A percentile compares a stretch with the other conserved stretches of the same genome.
phyloP scores from a whole-genome alignment of 306 rosid genomes.

The Trifolium fragiferum region DNA sequence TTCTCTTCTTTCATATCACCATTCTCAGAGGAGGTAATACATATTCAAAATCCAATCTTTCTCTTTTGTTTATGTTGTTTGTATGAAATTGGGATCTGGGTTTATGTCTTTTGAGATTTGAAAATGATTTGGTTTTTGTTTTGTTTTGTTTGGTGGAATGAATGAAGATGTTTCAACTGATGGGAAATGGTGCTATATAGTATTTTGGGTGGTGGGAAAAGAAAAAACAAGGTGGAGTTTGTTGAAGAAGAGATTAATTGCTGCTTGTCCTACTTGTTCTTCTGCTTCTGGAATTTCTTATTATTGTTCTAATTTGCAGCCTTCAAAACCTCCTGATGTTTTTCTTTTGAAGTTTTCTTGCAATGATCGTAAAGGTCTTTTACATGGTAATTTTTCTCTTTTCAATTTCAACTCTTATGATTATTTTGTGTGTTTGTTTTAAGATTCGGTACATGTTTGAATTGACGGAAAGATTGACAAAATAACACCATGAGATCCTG shows the following conservation, averaged over 20 bases:
- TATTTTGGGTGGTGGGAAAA: conserved; percentile 85
- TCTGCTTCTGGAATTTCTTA: conserved; percentile 81
- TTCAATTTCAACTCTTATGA: neutral
- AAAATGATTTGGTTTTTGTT: conserved; percentile 32
- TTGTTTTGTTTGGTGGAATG: conserved; percentile 34
- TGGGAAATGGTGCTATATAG: conserved; percentile 97
- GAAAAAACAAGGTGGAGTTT: conserved; percentile 78
- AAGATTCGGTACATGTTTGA: neutral
- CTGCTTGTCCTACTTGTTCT: conserved; percentile 81
- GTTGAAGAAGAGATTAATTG: conserved; percentile 79
- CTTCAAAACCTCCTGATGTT: conserved; percentile 71
- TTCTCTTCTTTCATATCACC: conserved; percentile 86
- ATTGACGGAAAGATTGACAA: neutral
- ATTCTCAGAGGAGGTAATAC: conserved; percentile 87
- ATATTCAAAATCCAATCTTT: neutral
- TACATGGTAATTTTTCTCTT: conserved; percentile 66
- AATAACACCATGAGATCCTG: too few species aligned
- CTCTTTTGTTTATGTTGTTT: conserved; percentile 1
- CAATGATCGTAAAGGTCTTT: conserved; percentile 83
- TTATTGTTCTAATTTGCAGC: conserved; percentile 60
- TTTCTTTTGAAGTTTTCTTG: conserved; percentile 79
- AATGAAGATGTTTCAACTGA: conserved; percentile 89
- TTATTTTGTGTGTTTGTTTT: neutral
- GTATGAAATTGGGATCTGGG: neutral
- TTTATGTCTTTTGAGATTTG: neutral